Evolutionary conservation across 2,329 filamentous ascomycete genomes (phyloP).

Genomic region (Verruconis gallopava): DNA sequence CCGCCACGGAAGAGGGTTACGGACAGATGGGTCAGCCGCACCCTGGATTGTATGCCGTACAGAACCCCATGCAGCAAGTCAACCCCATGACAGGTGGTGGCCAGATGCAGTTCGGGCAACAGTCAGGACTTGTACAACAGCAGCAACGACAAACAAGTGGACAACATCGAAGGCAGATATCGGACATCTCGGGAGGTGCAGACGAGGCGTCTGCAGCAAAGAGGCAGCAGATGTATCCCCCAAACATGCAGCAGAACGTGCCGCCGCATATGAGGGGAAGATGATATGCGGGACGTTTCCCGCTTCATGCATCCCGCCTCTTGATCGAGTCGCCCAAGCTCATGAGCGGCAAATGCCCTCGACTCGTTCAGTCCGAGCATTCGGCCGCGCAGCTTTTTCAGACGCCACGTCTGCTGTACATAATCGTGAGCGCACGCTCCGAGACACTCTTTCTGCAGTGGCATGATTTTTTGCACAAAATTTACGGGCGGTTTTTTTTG

Average conservation of each 20-base stretch:
- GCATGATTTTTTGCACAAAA: too few species aligned
- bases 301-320: too few species aligned
- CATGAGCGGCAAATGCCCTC: too few species aligned
- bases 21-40: conserved; percentile 19
- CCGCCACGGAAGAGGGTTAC: conserved; percentile 12
- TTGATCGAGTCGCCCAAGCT: too few species aligned
- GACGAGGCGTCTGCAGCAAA: conserved; percentile 36
- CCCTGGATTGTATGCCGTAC: conserved; percentile 22
- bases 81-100: conserved; percentile 6
- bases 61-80: conserved; percentile 19
- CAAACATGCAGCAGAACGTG: conserved; percentile 38
- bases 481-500: too few species aligned
- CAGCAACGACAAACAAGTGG: conserved; percentile 18
- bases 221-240: conserved; percentile 43
- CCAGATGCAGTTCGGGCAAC: conserved; percentile 16
- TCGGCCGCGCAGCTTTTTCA: too few species aligned
- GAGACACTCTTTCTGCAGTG: too few species aligned
- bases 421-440: too few species aligned
- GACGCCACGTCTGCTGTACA: too few species aligned
- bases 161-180: conserved; percentile 44
- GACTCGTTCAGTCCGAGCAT: too few species aligned
- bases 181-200: conserved; percentile 43
- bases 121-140: conserved; percentile 13
- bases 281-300: too few species aligned
- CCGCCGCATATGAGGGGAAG: conserved; percentile 22